phyloP scores from a whole-genome alignment of 495 filamentous ascomycete species.

The Aspergillus nanangensis region DNA sequence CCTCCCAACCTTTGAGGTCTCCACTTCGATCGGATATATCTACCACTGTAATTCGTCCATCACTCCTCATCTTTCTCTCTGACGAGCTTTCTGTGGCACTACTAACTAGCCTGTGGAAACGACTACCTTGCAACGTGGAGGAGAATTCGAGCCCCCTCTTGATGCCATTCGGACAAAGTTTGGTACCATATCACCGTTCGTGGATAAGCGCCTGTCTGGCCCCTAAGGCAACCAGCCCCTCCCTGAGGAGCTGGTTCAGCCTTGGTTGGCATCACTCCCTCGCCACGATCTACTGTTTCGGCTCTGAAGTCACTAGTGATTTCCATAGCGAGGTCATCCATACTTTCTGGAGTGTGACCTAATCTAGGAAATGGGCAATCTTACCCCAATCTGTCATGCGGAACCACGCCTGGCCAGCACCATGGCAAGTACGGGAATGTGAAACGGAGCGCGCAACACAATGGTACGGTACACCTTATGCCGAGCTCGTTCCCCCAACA shows the following conservation, averaged over 20 bases:
- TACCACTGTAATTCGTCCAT: conserved; percentile 5
- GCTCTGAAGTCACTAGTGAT: neutral
- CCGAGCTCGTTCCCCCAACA: no score
- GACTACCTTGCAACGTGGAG: no score
- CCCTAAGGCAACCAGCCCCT: neutral
- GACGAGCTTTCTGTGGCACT: neutral
- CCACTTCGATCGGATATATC: conserved; percentile 9
- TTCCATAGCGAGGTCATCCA: no score
- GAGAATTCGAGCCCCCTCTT: no score
- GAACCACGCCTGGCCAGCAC: neutral
- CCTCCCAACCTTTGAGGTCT: no score
- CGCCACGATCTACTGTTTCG: neutral
- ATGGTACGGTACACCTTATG: no score
- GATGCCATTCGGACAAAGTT: conserved; percentile 1
- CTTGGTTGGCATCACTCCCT: neutral
- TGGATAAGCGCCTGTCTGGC: conserved; percentile 14
- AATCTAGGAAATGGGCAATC: neutral
- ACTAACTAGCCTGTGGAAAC: no score
- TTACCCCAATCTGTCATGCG: neutral
- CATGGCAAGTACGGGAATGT: neutral
- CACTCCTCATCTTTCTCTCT: neutral
- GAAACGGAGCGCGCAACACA: no score
- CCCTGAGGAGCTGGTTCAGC: neutral
- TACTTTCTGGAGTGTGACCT: neutral
- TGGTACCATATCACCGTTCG: conserved; percentile 17